Percentiles rank a stretch among this genome's conserved stretches.
phyloP scores from a whole-genome alignment of 2,329 filamentous ascomycete genomes.

The Sporothrix phasma region DNA sequence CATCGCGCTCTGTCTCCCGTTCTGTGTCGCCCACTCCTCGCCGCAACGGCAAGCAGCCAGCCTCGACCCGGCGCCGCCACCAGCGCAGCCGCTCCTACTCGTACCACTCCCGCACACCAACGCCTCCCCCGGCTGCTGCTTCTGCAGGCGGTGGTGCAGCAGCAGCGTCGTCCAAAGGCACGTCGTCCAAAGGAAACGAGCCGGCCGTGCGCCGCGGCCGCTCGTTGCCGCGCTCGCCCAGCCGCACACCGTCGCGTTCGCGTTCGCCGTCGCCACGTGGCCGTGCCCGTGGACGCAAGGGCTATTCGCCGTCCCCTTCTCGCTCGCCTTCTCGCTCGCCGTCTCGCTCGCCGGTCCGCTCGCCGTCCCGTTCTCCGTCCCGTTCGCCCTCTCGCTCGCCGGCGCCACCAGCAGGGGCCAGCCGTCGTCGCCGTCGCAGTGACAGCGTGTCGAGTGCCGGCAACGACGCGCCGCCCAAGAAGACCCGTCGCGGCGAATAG shows the following conservation, averaged over 20 bases:
- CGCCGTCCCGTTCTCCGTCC: conserved; percentile 15
- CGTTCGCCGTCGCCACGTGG: not conserved
- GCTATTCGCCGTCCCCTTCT: not conserved
- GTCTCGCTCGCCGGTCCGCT: conserved; percentile 11
- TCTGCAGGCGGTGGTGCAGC: no score
- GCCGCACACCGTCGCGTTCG: not conserved
- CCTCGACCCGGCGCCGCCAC: not conserved
- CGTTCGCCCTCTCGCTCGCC: not conserved
- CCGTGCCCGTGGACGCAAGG: not conserved
- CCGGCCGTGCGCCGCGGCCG: not conserved
- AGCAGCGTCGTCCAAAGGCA: not conserved
- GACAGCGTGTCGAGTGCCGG: conserved; percentile 17
- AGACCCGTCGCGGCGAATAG: conserved; percentile 17
- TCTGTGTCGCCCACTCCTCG: not conserved
- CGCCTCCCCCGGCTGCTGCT: not conserved
- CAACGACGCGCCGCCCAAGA: conserved; percentile 21
- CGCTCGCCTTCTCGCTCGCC: conserved; percentile 19
- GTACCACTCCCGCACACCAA: not conserved
- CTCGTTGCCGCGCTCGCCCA: not conserved
- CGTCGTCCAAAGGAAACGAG: not conserved
- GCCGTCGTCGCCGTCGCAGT: conserved; percentile 18
- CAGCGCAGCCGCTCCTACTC: conserved; percentile 1
- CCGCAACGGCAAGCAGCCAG: conserved; percentile 1
- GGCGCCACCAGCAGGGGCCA: conserved; percentile 10
- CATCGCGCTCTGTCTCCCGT: not conserved